Conservation (phyloP, 1,284 basidiomycete genomes). For the Rhodotorula sp. region DNA sequence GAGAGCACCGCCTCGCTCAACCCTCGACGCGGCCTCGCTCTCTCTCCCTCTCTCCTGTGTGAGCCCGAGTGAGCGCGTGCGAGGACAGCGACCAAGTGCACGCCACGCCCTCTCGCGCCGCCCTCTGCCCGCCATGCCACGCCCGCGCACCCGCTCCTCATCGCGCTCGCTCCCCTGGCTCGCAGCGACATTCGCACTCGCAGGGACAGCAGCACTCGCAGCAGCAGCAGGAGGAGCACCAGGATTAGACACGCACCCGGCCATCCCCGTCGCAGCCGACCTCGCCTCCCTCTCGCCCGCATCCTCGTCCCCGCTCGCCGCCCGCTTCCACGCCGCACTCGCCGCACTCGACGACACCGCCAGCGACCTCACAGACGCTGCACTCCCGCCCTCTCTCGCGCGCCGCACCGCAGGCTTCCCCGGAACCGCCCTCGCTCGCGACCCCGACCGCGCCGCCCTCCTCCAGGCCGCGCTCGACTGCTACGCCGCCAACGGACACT, state of each 20-base stretch:
- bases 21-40: background rate
- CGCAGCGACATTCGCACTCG: too few relatives aligned
- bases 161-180: too few relatives aligned
- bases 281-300: background rate
- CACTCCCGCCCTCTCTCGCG: background rate
- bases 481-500: constrained; percentile 38
- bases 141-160: too few relatives aligned
- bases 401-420: constrained; percentile 37
- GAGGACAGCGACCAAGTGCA: too few relatives aligned
- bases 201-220: background rate
- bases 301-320: constrained; percentile 1
- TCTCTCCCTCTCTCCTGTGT: too few relatives aligned
- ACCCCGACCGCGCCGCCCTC: constrained; percentile 24
- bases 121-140: too few relatives aligned
- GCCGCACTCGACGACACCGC: constrained; percentile 1
- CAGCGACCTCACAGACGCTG: background rate
- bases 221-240: too few relatives aligned
- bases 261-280: background rate
- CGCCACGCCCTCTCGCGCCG: too few relatives aligned
- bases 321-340: constrained; percentile 5
- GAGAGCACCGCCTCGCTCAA: background rate
- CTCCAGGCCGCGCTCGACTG: constrained; percentile 47
- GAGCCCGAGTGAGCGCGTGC: too few relatives aligned
- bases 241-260: background rate
- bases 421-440: constrained; percentile 41